A percentile compares a stretch with the other conserved stretches of the same genome.
Conservation (phyloP, 192 early-diverging fungal genomes). For the Chytriomyces sp. region DNA sequence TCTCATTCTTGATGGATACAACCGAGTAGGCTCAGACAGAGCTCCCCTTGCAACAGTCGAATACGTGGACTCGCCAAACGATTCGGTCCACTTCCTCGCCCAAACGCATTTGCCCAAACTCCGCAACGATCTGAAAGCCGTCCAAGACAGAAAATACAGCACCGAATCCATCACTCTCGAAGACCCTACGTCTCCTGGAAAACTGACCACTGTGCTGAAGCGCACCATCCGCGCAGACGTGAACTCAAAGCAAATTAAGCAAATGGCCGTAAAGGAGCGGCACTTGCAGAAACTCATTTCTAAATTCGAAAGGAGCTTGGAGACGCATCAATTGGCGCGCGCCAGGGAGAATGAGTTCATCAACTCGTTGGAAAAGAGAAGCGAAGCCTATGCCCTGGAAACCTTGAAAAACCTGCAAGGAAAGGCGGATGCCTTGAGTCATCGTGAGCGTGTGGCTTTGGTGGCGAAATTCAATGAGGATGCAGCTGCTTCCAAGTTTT, state of each 20-base stretch:
- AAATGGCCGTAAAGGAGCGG: slow-evolving; percentile 40
- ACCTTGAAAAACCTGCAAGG: slow-evolving; percentile 13
- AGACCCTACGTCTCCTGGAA: slow-evolving; percentile 46
- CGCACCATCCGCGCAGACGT: slow-evolving; percentile 41
- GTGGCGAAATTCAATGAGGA: not conserved
- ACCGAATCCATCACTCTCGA: slow-evolving; percentile 31
- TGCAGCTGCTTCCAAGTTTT: not conserved
- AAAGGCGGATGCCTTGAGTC: slow-evolving; percentile 10
- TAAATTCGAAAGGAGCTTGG: slow-evolving; percentile 43
- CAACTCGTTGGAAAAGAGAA: slow-evolving; percentile 1
- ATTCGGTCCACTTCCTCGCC: slow-evolving; percentile 56
- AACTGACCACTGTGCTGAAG: slow-evolving; percentile 13
- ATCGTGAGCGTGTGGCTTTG: not conserved
- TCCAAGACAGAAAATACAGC: slow-evolving; percentile 45
- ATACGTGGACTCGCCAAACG: slow-evolving; percentile 82
- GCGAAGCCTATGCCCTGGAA: not conserved
- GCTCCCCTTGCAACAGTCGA: slow-evolving; percentile 91
- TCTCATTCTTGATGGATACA: slow-evolving; percentile 76
- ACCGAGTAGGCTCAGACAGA: slow-evolving; percentile 71
- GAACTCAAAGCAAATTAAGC: slow-evolving; percentile 37
- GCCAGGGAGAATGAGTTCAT: slow-evolving; percentile 26
- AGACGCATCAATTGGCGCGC: slow-evolving; percentile 38
- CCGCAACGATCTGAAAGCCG: slow-evolving; percentile 33
- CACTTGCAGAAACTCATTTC: slow-evolving; percentile 37
- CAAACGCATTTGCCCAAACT: slow-evolving; percentile 33